Evolutionary conservation across 495 filamentous ascomycete genomes (phyloP).

Genomic region (Lepidopterella palustris): DNA sequence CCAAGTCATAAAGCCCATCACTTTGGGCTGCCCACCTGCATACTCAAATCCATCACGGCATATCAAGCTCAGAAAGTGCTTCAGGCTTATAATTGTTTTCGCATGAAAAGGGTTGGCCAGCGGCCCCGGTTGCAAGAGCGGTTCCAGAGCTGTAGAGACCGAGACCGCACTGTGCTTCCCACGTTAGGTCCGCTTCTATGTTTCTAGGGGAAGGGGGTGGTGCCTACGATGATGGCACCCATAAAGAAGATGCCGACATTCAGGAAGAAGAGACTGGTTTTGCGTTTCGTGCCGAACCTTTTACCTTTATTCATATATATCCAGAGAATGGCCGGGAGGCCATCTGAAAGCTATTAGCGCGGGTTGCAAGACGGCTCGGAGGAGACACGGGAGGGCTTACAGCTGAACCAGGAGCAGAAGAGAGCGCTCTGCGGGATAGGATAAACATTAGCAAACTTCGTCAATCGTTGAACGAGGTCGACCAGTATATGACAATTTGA

Average conservation of each 20-base stretch:
- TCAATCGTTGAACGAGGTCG: neutral
- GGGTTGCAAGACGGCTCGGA: neutral
- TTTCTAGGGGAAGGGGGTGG: neutral
- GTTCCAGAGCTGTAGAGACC: constrained; percentile 18
- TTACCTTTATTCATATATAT: constrained; percentile 17
- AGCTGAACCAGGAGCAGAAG: constrained; percentile 25
- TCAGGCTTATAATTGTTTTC: constrained; percentile 9
- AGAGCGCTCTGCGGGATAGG: constrained; percentile 8
- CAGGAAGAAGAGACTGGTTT: constrained; percentile 5
- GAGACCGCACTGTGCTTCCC: constrained; percentile 8
- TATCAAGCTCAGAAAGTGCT: neutral
- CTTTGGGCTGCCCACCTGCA: too few relatives aligned
- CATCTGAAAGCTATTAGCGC: constrained; percentile 6
- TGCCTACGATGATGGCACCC: constrained; percentile 19
- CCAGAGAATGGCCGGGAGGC: constrained; percentile 16
- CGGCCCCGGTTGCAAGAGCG: constrained; percentile 9
- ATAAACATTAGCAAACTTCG: neutral
- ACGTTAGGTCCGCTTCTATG: neutral
- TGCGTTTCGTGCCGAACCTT: neutral
- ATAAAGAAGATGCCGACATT: constrained; percentile 12
- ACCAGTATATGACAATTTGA: neutral
- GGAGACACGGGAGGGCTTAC: constrained; percentile 5
- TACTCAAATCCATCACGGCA: neutral
- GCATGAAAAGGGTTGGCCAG: constrained; percentile 21
- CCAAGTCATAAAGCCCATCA: too few relatives aligned